Evolutionary conservation across 805 yeast species (phyloP).

Genomic region (Wickerhamomyces tratensis): DNA sequence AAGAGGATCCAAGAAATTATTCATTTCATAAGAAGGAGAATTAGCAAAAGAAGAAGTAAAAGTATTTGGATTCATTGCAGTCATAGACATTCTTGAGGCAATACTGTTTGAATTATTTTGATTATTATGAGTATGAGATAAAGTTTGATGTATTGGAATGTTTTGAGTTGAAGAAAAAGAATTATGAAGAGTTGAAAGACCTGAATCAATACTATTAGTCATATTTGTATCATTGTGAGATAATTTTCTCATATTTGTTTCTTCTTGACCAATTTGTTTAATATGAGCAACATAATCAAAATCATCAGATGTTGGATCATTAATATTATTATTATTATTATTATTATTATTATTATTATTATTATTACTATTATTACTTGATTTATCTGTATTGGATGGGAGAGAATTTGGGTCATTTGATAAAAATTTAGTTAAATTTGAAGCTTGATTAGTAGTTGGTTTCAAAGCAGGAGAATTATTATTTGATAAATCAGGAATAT

Average conservation of each 20-base stretch:
- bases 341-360: background rate
- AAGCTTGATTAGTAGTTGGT: slow-evolving; percentile 5
- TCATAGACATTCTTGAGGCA: background rate
- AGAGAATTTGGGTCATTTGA: background rate
- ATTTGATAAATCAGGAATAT: slow-evolving; percentile 7
- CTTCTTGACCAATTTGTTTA: slow-evolving; percentile 40
- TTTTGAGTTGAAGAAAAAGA: background rate
- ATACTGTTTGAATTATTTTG: too few relatives aligned
- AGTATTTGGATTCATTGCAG: background rate
- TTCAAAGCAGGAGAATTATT: background rate
- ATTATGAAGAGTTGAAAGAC: background rate
- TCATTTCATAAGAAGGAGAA: slow-evolving; percentile 16
- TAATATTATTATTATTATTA: slow-evolving; percentile 2
- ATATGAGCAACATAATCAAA: slow-evolving; percentile 61
- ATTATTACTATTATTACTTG: too few relatives aligned
- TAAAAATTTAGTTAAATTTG: slow-evolving; percentile 17
- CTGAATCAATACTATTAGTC: background rate
- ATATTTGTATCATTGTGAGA: too few relatives aligned
- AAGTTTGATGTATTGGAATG: background rate
- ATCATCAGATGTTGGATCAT: slow-evolving; percentile 41
- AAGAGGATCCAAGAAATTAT: slow-evolving; percentile 17
- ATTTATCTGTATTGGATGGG: too few relatives aligned
- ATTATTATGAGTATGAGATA: too few relatives aligned
- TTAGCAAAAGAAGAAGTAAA: slow-evolving; percentile 2
- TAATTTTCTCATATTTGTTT: slow-evolving; percentile 3